Percentiles rank a stretch among this genome's conserved stretches.
Evolutionary conservation across 257 asterid species (phyloP).

Genomic region (Primulina huaijiensis): DNA sequence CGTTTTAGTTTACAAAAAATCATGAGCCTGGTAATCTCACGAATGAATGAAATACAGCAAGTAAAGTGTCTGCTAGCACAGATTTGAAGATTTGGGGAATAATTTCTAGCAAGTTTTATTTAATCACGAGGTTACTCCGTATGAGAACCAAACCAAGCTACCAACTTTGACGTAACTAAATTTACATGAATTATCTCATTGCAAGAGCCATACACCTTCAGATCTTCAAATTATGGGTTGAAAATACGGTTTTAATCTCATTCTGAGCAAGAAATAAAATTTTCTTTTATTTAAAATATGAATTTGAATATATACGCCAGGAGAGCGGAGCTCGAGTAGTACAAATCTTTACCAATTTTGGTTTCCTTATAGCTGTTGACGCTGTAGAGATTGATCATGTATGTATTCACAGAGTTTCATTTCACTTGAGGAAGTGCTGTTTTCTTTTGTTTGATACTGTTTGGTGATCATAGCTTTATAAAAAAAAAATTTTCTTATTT

Average conservation of each 20-base stretch:
- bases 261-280: slow-evolving; percentile 5
- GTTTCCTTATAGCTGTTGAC: background rate
- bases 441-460: slow-evolving; percentile 4
- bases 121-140: slow-evolving; percentile 6
- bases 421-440: slow-evolving; percentile 9
- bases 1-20: slow-evolving; percentile 8
- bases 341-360: background rate
- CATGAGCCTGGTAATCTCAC: slow-evolving; percentile 24
- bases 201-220: background rate
- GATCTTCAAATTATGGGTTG: slow-evolving; percentile 3
- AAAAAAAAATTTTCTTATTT: slow-evolving; percentile 1
- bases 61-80: slow-evolving; percentile 11
- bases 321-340: background rate
- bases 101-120: slow-evolving; percentile 9
- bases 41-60: slow-evolving; percentile 15
- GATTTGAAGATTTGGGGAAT: slow-evolving; percentile 13
- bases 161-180: slow-evolving; percentile 14
- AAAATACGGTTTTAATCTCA: slow-evolving; percentile 8
- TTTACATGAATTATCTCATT: slow-evolving; percentile 5
- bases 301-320: slow-evolving; percentile 14
- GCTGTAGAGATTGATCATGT: background rate
- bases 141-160: slow-evolving; percentile 21
- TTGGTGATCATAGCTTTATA: slow-evolving; percentile 3
- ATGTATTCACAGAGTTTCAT: slow-evolving; percentile 5
- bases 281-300: slow-evolving; percentile 17